Conservation (phyloP, 208 protist species). For the Novymonas esmeraldas region DNA sequence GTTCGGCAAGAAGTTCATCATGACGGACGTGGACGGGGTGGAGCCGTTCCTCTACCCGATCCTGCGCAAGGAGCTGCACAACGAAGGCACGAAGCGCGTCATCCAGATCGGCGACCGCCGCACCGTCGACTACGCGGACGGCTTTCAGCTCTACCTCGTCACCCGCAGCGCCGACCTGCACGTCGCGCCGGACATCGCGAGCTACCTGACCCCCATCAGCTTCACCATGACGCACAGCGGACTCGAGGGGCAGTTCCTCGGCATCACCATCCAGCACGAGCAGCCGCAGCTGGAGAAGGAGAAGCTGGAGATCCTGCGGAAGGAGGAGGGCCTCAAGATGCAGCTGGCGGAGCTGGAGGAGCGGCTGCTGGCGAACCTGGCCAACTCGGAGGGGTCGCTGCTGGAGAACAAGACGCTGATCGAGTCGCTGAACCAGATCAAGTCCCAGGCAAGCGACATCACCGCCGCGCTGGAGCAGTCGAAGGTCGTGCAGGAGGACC, state of each 20-base stretch:
- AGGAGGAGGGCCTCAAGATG: constrained; percentile 97
- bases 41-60: constrained; percentile 97
- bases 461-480: constrained; percentile 85
- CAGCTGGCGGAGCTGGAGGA: constrained; percentile 95
- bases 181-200: constrained; percentile 92
- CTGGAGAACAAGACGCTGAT: constrained; percentile 96
- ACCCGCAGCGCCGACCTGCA: constrained; percentile 89
- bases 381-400: constrained; percentile 94
- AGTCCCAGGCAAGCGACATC: constrained; percentile 94
- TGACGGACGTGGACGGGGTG: constrained; percentile 96
- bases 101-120: constrained; percentile 97
- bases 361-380: constrained; percentile 92
- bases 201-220: constrained; percentile 95
- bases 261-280: constrained; percentile 96
- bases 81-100: constrained; percentile 89
- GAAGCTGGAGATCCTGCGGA: constrained; percentile 92
- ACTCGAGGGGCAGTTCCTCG: constrained; percentile 97
- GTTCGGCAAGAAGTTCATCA: constrained; percentile 98
- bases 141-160: constrained; percentile 96
- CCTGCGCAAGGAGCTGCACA: constrained; percentile 92
- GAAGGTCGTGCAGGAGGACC: constrained; percentile 84
- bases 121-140: constrained; percentile 96
- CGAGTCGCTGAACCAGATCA: constrained; percentile 95
- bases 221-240: constrained; percentile 98
- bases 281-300: constrained; percentile 96